A percentile compares a stretch with the other conserved stretches of the same genome.
These are phyloP conservation scores for Ammopiptanthus mongolicus DNA, from an alignment of 306 rosid genomes.

Conservation along the genomic window DNA sequence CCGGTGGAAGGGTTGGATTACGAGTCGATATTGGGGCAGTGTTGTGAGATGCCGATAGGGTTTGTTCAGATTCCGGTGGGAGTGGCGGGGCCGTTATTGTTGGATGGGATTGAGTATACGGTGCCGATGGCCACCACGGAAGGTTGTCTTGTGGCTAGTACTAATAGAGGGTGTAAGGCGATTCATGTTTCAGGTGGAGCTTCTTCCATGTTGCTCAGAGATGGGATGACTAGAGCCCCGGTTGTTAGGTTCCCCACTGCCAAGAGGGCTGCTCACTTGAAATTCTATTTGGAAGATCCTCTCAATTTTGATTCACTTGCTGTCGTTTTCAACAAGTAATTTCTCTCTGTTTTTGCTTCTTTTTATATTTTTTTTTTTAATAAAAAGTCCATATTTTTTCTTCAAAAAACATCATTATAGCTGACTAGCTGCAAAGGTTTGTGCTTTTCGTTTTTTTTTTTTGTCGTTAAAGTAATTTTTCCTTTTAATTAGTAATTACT, in stretches of 20 bases:
- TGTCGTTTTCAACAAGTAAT: slow-evolving; percentile 59
- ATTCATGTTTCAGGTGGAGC: slow-evolving; percentile 74
- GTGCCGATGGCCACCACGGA: slow-evolving; percentile 94
- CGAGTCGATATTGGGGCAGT: slow-evolving; percentile 78
- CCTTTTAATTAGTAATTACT: too few species aligned
- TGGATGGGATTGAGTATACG: slow-evolving; percentile 59
- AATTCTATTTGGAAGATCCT: slow-evolving; percentile 70
- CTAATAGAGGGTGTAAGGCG: slow-evolving; percentile 88
- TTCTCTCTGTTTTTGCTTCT: neutral
- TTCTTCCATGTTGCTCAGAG: slow-evolving; percentile 46
- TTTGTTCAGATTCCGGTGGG: slow-evolving; percentile 87
- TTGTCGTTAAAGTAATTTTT: neutral
- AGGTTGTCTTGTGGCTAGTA: slow-evolving; percentile 85
- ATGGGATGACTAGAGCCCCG: slow-evolving; percentile 90
- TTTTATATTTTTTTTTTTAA: neutral
- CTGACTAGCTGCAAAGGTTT: too few species aligned
- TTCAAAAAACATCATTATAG: too few species aligned
- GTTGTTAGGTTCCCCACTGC: slow-evolving; percentile 71
- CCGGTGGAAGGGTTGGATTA: slow-evolving; percentile 73
- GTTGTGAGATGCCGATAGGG: slow-evolving; percentile 98
- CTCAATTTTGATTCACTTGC: slow-evolving; percentile 53
- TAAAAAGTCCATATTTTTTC: too few species aligned
- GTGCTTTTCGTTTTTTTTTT: neutral
- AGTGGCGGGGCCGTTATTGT: slow-evolving; percentile 74
- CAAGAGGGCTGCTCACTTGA: slow-evolving; percentile 68